phyloP scores from a whole-genome alignment of 2,329 filamentous ascomycete genomes.

The Arthroderma uncinatum region DNA sequence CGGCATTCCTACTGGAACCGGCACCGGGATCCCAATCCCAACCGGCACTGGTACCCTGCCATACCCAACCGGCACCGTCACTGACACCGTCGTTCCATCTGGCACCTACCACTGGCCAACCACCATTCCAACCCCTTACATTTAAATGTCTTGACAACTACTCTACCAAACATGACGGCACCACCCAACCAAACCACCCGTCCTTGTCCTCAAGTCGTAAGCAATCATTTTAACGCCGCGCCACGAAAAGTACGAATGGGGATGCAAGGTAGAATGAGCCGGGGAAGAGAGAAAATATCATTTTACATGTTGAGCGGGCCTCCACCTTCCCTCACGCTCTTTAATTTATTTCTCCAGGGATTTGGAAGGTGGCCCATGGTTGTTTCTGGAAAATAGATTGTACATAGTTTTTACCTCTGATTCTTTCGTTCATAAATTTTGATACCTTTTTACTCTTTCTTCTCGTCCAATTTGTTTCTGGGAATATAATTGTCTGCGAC shows the following conservation, averaged over 20 bases:
- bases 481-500: background rate
- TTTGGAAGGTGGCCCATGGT: background rate
- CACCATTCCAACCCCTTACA: background rate
- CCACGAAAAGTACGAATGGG: background rate
- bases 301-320: background rate
- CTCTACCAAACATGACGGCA: background rate
- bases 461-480: background rate
- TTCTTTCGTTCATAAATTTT: background rate
- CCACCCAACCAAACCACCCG: background rate
- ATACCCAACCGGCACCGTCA: background rate
- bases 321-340: background rate
- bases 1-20: background rate
- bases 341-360: background rate
- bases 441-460: background rate
- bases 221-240: background rate
- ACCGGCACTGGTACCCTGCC: slow-evolving; percentile 1
- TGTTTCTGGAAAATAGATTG: slow-evolving; percentile 3
- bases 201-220: background rate
- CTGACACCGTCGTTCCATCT: background rate
- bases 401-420: background rate
- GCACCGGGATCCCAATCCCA: slow-evolving; percentile 4
- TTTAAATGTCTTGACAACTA: background rate
- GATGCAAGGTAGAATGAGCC: background rate
- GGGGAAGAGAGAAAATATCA: background rate
- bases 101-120: slow-evolving; percentile 5